Percentiles rank a stretch among this genome's conserved stretches.
phyloP scores from a whole-genome alignment of 345 rosid species.

The Abelmoschus esculentus region DNA sequence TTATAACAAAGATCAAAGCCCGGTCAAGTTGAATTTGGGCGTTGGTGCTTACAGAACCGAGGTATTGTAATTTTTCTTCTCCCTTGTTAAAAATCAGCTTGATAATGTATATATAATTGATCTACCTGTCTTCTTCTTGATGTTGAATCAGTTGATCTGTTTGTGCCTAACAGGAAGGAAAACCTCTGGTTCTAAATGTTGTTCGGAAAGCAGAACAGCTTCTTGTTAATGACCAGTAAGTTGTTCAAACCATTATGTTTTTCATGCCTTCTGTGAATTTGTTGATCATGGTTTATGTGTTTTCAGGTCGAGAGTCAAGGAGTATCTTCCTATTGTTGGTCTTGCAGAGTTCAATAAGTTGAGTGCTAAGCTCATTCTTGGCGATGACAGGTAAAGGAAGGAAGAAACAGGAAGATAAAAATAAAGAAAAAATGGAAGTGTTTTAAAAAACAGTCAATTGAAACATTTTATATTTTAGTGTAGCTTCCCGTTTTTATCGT shows the following conservation, averaged over 20 bases:
- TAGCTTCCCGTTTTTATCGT: neutral
- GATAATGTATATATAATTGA: neutral
- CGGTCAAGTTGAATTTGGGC: conserved; percentile 79
- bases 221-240: conserved; percentile 69
- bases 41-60: conserved; percentile 98
- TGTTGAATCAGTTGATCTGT: neutral
- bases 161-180: conserved; percentile 64
- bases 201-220: conserved; percentile 78
- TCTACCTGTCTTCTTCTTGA: neutral
- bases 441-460: no score
- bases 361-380: conserved; percentile 86
- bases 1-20: conserved; percentile 83
- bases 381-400: conserved; percentile 58
- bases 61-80: conserved; percentile 28
- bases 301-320: conserved; percentile 73
- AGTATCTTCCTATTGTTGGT: conserved; percentile 87
- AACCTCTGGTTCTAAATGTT: conserved; percentile 73
- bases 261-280: neutral
- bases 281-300: conserved; percentile 4
- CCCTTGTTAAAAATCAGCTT: neutral
- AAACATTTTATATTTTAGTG: no score
- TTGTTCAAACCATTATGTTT: neutral
- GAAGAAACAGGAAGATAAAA: neutral
- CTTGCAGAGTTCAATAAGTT: conserved; percentile 77
- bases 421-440: neutral